Conservation (phyloP, 257 asterid genomes). For the Nicotiana paniculata region DNA sequence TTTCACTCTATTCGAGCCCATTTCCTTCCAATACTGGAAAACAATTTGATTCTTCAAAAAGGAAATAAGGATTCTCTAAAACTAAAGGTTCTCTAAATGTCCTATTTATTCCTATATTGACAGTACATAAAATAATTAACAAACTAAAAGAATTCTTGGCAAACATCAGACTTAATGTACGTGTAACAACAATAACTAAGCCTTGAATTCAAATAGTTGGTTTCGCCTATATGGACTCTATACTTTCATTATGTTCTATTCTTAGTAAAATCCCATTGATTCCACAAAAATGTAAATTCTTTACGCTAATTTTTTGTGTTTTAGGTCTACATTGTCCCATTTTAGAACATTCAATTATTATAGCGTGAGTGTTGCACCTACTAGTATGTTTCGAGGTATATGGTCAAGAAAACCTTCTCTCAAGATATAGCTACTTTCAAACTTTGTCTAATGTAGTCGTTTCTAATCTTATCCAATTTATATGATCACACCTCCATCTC, state of each 20-base stretch:
- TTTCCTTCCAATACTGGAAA: neutral
- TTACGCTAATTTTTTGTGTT: neutral
- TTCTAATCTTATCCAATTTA: neutral
- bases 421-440: neutral
- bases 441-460: neutral
- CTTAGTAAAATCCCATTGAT: neutral
- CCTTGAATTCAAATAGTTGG: neutral
- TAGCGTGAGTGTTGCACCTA: neutral
- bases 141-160: neutral
- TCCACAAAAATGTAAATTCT: neutral
- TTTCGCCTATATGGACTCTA: neutral
- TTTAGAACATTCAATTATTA: neutral
- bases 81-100: neutral
- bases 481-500: neutral
- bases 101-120: neutral
- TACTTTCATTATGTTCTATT: neutral
- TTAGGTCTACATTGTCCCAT: neutral
- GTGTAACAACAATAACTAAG: neutral
- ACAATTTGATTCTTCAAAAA: neutral
- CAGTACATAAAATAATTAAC: neutral
- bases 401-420: neutral
- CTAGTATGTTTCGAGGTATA: neutral
- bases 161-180: neutral
- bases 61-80: neutral
- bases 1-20: neutral